Percentiles rank a stretch among this genome's conserved stretches.
Evolutionary conservation across 805 yeast genomes (phyloP).

Genomic region (Tanozyma kutaoensis): DNA sequence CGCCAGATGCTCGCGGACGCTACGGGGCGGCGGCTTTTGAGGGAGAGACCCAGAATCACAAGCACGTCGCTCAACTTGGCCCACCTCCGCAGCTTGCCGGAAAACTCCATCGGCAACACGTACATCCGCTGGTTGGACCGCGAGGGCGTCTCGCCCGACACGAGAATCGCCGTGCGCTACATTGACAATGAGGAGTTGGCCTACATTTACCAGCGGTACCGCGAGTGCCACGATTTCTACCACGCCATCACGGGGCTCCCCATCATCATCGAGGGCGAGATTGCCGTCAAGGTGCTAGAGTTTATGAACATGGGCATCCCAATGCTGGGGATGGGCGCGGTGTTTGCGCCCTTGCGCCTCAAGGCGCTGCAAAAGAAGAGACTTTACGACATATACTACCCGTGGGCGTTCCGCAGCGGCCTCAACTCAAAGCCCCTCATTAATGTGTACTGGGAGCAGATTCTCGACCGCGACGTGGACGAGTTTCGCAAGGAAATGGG

Average conservation of each 20-base stretch:
- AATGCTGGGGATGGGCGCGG: constrained; percentile 87
- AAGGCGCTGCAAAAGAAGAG: constrained; percentile 49
- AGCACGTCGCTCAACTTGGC: constrained; percentile 55
- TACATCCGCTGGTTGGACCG: constrained; percentile 71
- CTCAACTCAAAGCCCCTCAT: constrained; percentile 61
- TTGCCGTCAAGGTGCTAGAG: constrained; percentile 85
- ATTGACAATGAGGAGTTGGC: constrained; percentile 87
- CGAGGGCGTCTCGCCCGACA: constrained; percentile 90
- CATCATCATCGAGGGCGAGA: constrained; percentile 90
- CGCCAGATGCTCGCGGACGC: constrained; percentile 63
- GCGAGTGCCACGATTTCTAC: constrained; percentile 95
- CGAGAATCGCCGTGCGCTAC: constrained; percentile 76
- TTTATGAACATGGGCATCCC: constrained; percentile 88
- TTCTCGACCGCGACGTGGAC: constrained; percentile 56
- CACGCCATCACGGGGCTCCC: constrained; percentile 89
- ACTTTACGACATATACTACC: constrained; percentile 59
- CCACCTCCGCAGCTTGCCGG: constrained; percentile 44
- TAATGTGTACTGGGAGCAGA: constrained; percentile 86
- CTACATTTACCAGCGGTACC: constrained; percentile 81
- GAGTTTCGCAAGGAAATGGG: constrained; percentile 63
- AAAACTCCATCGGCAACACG: constrained; percentile 63
- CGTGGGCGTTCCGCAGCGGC: constrained; percentile 79
- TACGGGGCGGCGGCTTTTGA: constrained; percentile 63
- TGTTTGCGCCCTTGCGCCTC: constrained; percentile 78
- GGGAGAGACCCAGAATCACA: constrained; percentile 76